Conservation (phyloP, 2,329 filamentous ascomycete species). For the Ophiostoma perfectum region DNA sequence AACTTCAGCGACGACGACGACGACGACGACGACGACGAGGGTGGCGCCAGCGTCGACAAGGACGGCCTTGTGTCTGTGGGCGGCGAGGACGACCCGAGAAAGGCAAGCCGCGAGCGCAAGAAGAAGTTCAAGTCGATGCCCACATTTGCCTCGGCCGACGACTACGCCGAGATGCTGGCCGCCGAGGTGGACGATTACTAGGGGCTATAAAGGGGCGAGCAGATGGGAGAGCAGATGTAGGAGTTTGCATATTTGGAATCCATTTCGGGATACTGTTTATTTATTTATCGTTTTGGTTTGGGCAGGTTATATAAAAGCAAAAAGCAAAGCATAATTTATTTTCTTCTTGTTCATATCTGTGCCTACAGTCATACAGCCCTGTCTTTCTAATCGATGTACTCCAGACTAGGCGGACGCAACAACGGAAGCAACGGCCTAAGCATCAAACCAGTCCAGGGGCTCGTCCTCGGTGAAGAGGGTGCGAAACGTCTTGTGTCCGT, state of each 20-base stretch:
- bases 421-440: constrained; percentile 28
- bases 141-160: constrained; percentile 87
- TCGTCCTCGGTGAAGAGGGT: constrained; percentile 46
- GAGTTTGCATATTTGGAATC: not conserved
- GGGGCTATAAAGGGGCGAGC: not conserved
- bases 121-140: constrained; percentile 85
- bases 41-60: constrained; percentile 37
- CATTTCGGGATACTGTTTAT: not conserved
- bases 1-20: constrained; percentile 38
- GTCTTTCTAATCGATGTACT: not conserved
- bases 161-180: constrained; percentile 81
- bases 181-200: constrained; percentile 56
- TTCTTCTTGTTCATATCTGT: not conserved
- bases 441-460: constrained; percentile 51
- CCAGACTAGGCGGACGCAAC: not conserved
- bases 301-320: constrained; percentile 3
- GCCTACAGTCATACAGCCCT: not conserved
- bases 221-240: too few relatives aligned
- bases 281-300: constrained; percentile 7
- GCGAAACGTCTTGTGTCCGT: constrained; percentile 41
- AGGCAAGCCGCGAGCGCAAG: constrained; percentile 56
- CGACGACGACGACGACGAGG: constrained; percentile 34
- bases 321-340: constrained; percentile 12
- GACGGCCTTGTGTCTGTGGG: constrained; percentile 29
- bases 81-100: constrained; percentile 28